phyloP scores from a whole-genome alignment of 805 yeast genomes.

The Candida qinlingensis region DNA sequence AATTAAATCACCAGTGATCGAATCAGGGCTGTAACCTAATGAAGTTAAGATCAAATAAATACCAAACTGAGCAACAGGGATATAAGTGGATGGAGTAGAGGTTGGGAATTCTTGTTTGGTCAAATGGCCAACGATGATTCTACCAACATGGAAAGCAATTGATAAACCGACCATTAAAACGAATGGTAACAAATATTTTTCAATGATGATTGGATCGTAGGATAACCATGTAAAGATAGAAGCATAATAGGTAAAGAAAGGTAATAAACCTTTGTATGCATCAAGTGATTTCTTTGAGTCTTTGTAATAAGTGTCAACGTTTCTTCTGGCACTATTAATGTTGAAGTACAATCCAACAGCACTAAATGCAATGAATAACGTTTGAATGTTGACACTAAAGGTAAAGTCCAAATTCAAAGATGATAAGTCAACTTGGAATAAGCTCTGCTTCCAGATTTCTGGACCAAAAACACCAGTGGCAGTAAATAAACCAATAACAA shows the following conservation, averaged over 20 bases:
- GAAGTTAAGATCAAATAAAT: constrained; percentile 20
- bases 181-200: constrained; percentile 44
- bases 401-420: constrained; percentile 6
- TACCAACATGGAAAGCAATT: constrained; percentile 83
- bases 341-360: constrained; percentile 55
- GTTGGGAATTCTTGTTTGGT: constrained; percentile 75
- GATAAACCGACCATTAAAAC: constrained; percentile 67
- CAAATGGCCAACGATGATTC: constrained; percentile 82
- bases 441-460: constrained; percentile 49
- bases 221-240: constrained; percentile 33
- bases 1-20: constrained; percentile 45
- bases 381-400: constrained; percentile 34
- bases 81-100: constrained; percentile 61
- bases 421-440: constrained; percentile 32
- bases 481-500: constrained; percentile 49
- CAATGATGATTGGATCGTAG: constrained; percentile 43
- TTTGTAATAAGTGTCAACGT: constrained; percentile 46
- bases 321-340: constrained; percentile 59
- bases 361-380: constrained; percentile 45
- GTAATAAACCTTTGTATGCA: constrained; percentile 55
- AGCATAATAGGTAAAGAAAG: constrained; percentile 44
- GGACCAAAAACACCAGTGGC: constrained; percentile 70
- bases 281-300: constrained; percentile 22
- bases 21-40: constrained; percentile 30
- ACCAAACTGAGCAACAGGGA: constrained; percentile 51